Percentiles rank a stretch among this genome's conserved stretches.
These are phyloP conservation scores for Quercus suber DNA, from an alignment of 306 rosid species.

Conservation along the genomic window DNA sequence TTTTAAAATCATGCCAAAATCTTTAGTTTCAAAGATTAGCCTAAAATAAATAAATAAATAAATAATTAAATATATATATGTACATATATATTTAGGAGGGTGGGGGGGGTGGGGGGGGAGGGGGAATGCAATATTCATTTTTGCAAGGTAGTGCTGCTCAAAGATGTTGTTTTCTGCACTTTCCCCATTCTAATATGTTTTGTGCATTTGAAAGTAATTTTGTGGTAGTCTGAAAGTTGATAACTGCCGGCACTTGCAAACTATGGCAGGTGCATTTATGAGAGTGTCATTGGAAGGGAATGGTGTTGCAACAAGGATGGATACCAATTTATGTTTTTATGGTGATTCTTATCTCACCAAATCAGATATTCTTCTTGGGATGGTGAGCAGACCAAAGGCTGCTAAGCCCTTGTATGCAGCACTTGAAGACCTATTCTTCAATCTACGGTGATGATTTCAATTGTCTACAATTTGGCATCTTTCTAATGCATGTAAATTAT, in stretches of 20 bases:
- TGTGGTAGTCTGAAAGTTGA: constrained; percentile 6
- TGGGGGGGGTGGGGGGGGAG: too few relatives aligned
- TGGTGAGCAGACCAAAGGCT: constrained; percentile 52
- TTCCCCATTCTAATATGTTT: background rate
- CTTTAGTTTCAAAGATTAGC: too few relatives aligned
- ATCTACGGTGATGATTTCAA: constrained; percentile 33
- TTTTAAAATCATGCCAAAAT: too few relatives aligned
- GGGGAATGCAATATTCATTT: background rate
- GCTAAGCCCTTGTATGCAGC: constrained; percentile 37
- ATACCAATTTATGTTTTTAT: constrained; percentile 71
- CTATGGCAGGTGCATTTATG: constrained; percentile 70
- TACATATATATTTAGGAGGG: too few relatives aligned
- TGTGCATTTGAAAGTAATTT: background rate
- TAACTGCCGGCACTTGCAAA: constrained; percentile 13
- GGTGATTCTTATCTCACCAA: constrained; percentile 93
- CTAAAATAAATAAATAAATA: too few relatives aligned
- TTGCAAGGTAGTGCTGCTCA: background rate
- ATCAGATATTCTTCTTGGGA: constrained; percentile 70
- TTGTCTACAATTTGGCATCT: constrained; percentile 16
- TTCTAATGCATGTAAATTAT: background rate
- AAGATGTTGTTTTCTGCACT: background rate
- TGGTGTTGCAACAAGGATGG: constrained; percentile 83
- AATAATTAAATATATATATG: constrained; percentile 35
- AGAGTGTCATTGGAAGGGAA: constrained; percentile 97
- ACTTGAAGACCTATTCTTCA: constrained; percentile 41